Conservation (phyloP, 768 basidiomycete species). For the Amanita rubescens region DNA sequence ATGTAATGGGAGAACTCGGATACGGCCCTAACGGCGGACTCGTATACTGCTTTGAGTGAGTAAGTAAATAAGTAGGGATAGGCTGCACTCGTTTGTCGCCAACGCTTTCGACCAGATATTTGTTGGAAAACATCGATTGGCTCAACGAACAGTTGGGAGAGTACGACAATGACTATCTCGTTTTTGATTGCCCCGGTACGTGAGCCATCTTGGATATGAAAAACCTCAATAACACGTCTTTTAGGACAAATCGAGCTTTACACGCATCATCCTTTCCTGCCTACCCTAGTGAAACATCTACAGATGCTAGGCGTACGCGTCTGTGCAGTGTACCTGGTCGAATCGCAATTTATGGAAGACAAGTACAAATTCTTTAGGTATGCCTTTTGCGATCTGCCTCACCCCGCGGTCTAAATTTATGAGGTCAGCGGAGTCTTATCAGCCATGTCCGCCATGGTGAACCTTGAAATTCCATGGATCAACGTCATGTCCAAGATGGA, state of each 20-base stretch:
- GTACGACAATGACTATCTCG: constrained; percentile 92
- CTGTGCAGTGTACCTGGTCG: constrained; percentile 89
- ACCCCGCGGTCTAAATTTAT: constrained; percentile 3
- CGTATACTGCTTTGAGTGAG: constrained; percentile 99
- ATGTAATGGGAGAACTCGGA: constrained; percentile 92
- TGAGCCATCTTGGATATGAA: not conserved
- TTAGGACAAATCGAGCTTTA: constrained; percentile 97
- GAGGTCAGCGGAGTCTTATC: constrained; percentile 77
- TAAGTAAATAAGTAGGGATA: constrained; percentile 30
- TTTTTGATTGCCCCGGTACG: constrained; percentile 82
- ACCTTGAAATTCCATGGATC: constrained; percentile 93
- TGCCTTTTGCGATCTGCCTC: constrained; percentile 4
- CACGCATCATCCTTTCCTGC: constrained; percentile 96
- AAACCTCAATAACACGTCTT: not conserved
- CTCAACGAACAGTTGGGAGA: constrained; percentile 92
- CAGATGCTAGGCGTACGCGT: constrained; percentile 72
- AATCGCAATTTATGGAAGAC: constrained; percentile 99
- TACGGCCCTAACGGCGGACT: constrained; percentile 97
- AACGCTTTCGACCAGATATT: constrained; percentile 56
- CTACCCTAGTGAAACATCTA: constrained; percentile 75
- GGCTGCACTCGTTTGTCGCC: not conserved
- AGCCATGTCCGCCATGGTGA: constrained; percentile 99
- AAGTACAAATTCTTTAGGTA: constrained; percentile 96
- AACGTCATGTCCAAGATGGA: constrained; percentile 99
- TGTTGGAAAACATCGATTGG: constrained; percentile 98